Conservation (phyloP, 116 monocot species). For the Cymodocea nodosa region DNA sequence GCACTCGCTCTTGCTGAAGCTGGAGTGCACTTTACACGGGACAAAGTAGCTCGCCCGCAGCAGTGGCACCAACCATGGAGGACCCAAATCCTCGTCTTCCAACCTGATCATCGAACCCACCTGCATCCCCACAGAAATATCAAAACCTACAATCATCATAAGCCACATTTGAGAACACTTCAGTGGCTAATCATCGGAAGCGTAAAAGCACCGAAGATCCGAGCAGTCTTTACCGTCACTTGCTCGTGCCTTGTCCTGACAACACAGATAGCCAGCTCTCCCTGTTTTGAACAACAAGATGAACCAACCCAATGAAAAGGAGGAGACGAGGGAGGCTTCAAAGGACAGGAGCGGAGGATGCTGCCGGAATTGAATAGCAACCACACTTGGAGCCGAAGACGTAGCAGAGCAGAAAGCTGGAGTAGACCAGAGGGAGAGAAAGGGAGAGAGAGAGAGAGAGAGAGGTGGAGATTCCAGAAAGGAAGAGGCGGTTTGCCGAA, state of each 20-base stretch:
- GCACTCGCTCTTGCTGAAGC: slow-evolving; percentile 79
- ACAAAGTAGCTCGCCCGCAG: slow-evolving; percentile 46
- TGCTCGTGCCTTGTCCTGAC: slow-evolving; percentile 28
- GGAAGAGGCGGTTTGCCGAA: slow-evolving; percentile 7
- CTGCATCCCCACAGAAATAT: slow-evolving; percentile 11
- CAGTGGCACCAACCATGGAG: slow-evolving; percentile 59
- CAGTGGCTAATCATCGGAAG: background rate
- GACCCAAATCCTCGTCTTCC: slow-evolving; percentile 23
- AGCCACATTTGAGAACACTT: background rate
- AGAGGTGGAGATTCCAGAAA: slow-evolving; percentile 5
- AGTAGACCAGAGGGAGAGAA: too few species aligned
- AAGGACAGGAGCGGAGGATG: background rate
- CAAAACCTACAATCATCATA: background rate
- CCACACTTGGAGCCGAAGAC: too few species aligned
- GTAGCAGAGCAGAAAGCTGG: background rate
- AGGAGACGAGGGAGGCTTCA: background rate
- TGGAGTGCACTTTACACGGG: slow-evolving; percentile 39
- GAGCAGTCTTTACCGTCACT: slow-evolving; percentile 22
- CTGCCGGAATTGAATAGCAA: too few species aligned
- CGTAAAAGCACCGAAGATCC: background rate
- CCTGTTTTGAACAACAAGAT: background rate
- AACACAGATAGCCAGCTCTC: slow-evolving; percentile 23
- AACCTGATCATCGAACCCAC: slow-evolving; percentile 20
- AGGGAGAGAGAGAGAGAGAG: background rate
- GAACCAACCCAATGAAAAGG: background rate